phyloP scores from a whole-genome alignment of 805 yeast genomes.

The Helenozyma rhizophorensis region DNA sequence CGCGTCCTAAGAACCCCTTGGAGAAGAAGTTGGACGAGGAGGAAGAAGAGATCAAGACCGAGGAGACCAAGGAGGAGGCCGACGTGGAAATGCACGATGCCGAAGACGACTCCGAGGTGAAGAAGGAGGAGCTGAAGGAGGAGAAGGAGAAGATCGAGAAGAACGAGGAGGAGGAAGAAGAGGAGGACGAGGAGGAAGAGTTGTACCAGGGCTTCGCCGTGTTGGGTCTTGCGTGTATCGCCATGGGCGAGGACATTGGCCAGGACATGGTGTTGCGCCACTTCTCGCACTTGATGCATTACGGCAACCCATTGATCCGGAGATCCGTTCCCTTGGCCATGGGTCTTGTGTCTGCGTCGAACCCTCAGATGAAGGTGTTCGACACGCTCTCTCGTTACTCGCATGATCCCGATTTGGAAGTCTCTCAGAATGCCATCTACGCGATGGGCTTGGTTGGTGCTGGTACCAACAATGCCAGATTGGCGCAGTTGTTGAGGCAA shows the following conservation, averaged over 20 bases:
- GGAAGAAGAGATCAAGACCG: slow-evolving; percentile 21
- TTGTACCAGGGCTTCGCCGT: slow-evolving; percentile 84
- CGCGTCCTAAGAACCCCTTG: slow-evolving; percentile 54
- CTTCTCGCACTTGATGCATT: slow-evolving; percentile 96
- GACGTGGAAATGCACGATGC: slow-evolving; percentile 31
- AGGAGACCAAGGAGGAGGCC: slow-evolving; percentile 16
- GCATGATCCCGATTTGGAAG: slow-evolving; percentile 91
- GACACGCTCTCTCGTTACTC: slow-evolving; percentile 95
- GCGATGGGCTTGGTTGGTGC: slow-evolving; percentile 98
- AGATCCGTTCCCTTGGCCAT: slow-evolving; percentile 97
- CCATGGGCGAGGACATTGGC: slow-evolving; percentile 98
- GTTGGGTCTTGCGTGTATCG: slow-evolving; percentile 87
- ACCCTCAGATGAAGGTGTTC: slow-evolving; percentile 95
- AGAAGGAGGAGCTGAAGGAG: slow-evolving; percentile 14
- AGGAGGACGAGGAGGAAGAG: slow-evolving; percentile 45
- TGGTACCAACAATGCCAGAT: slow-evolving; percentile 97
- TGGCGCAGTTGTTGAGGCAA: slow-evolving; percentile 93
- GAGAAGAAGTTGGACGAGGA: slow-evolving; percentile 56
- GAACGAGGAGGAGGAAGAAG: slow-evolving; percentile 26
- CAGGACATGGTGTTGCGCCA: slow-evolving; percentile 97
- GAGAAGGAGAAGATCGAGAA: slow-evolving; percentile 26
- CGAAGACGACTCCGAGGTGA: slow-evolving; percentile 17
- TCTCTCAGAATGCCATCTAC: slow-evolving; percentile 90
- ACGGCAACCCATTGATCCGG: slow-evolving; percentile 86
- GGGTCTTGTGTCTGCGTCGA: slow-evolving; percentile 89